Base-by-base conservation (phyloP, 768 basidiomycete species). In the Symmetrospora coprosmae region DNA sequence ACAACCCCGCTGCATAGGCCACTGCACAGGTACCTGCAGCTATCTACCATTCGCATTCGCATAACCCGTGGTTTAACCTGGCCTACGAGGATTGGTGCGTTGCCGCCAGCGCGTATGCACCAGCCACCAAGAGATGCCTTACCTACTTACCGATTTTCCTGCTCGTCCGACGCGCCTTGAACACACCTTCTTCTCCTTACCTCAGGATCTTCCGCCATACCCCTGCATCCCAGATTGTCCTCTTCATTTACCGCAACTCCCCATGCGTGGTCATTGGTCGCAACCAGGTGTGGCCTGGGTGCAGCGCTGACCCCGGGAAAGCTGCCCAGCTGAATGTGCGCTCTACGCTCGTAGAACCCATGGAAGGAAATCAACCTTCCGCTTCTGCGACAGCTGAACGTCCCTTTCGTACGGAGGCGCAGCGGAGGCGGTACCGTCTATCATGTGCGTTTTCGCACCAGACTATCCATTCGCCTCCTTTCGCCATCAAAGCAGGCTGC, bases 361-460 rank as follows among this genome's bases (percentile, higher is more conserved):
- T 97, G 92, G 92, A 94, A 88, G 71, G 92, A 99, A 69, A 82
- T 90, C 66, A 91, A 92, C 67, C 78, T 91, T 48, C 63, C 70
- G 5, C 77, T 79, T 1, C 75, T 89, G 5, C 72, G 74, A 11
- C 71, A 40, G 71, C 75, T 63, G 1, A 76, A 75, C 3, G 77
- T 89, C 17, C 86, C 86, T 0, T 85, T 87, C 68, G 78, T 97
- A 31, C 77, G 92, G 38, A 76, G 92, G 56, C 77, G 85, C 56
- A 91, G 88, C 66, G 94, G 92, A 7, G 92, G 92, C 16, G 92
- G 92, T 13, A 87, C 92, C 0, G 92, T 99, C 2, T 99, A 86
- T 71, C 92, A 99, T 74, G 92, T 92, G 70, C 50, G 85, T 76
- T 46, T 17, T 27, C 19, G 35, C 25, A 19, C 4, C 47, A 5